A percentile compares a stretch with the other conserved stretches of the same genome.
phyloP scores from a whole-genome alignment of 169 alveolate species.

The Amoebophrya sp. region DNA sequence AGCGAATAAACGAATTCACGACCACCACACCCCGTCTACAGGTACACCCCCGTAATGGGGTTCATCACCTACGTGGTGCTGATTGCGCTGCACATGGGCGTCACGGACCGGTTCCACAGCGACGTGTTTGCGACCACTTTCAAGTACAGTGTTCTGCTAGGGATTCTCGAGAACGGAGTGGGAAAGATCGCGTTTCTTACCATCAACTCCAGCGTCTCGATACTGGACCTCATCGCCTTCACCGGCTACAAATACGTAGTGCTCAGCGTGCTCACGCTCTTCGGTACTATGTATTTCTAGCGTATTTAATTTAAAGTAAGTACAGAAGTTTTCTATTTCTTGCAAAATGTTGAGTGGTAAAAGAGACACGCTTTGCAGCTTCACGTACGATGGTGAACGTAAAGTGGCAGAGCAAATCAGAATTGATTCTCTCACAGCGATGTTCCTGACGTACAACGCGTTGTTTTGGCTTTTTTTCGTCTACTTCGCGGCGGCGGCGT shows the following conservation, averaged over 20 bases:
- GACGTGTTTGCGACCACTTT: not conserved
- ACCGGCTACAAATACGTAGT: not conserved
- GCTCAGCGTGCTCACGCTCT: not conserved
- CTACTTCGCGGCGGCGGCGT: not conserved
- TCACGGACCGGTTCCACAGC: not conserved
- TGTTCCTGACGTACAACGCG: not conserved
- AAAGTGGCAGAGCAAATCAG: too few relatives aligned
- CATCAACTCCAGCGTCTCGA: not conserved
- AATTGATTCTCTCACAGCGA: too few relatives aligned
- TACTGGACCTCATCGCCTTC: not conserved
- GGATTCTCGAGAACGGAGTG: not conserved
- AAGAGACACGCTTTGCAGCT: too few relatives aligned
- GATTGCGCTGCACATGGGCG: not conserved
- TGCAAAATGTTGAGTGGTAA: too few relatives aligned
- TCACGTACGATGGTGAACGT: too few relatives aligned
- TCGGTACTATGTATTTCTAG: not conserved
- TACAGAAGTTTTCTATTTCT: too few relatives aligned
- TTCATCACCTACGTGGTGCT: not conserved
- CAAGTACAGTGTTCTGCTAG: not conserved
- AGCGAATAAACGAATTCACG: too few relatives aligned
- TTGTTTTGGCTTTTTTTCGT: not conserved
- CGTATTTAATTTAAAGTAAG: not conserved
- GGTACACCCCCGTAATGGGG: not conserved
- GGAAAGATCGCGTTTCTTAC: not conserved
- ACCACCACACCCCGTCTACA: too few relatives aligned